Evolutionary conservation across 352 stramenopile species (phyloP).

Genomic region (Phytophthora cajani): DNA sequence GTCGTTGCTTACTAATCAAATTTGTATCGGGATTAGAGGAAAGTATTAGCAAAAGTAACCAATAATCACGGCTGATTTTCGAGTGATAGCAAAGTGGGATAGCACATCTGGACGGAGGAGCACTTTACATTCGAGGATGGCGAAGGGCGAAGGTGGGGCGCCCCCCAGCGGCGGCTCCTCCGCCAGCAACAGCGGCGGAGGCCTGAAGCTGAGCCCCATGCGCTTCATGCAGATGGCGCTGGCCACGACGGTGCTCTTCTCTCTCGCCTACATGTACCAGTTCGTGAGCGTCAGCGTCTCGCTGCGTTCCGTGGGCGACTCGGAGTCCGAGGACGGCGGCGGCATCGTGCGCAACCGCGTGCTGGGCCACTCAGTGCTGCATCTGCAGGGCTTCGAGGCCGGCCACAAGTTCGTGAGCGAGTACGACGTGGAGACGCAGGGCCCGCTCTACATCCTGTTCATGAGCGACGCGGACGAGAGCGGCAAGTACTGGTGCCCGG

Average conservation of each 20-base stretch:
- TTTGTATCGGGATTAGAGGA: not conserved
- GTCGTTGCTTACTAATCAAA: not conserved
- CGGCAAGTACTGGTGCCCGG: conserved; percentile 82
- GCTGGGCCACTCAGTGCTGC: conserved; percentile 63
- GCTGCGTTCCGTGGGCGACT: conserved; percentile 31
- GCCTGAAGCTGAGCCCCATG: conserved; percentile 50
- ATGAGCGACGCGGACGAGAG: conserved; percentile 75
- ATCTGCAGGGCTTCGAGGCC: conserved; percentile 75
- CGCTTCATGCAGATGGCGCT: conserved; percentile 81
- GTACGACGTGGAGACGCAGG: conserved; percentile 72
- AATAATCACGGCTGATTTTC: not conserved
- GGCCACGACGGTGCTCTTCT: conserved; percentile 63
- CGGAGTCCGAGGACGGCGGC: conserved; percentile 20
- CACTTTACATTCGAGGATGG: conserved; percentile 22
- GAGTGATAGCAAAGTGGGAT: not conserved
- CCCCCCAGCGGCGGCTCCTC: not conserved
- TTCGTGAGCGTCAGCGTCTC: conserved; percentile 66
- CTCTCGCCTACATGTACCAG: conserved; percentile 74
- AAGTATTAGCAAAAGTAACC: not conserved
- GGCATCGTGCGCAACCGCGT: conserved; percentile 49
- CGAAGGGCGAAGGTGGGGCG: conserved; percentile 13
- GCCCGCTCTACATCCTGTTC: conserved; percentile 76
- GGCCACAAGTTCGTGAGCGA: conserved; percentile 81
- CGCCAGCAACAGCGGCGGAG: not conserved
- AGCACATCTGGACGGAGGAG: not conserved